Percentiles rank a stretch among this genome's conserved stretches.
phyloP scores from a whole-genome alignment of 2,329 filamentous ascomycete genomes.

The Aspergillus pseudoglaucus region DNA sequence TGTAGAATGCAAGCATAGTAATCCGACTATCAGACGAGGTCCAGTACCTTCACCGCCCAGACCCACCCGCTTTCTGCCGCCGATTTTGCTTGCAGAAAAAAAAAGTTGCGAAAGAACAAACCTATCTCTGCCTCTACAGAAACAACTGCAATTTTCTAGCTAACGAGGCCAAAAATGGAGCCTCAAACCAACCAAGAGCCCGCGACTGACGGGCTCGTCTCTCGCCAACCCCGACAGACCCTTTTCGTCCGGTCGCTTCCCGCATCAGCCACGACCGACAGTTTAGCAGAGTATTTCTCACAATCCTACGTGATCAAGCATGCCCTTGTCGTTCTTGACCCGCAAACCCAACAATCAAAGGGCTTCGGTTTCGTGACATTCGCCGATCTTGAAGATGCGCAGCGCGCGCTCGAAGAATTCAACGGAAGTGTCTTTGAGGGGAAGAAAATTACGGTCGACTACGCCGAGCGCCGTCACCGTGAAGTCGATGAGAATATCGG shows the following conservation, averaged over 20 bases:
- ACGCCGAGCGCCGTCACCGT: constrained; percentile 79
- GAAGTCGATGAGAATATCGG: constrained; percentile 49
- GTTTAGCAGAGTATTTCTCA: constrained; percentile 82
- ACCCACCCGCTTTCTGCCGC: constrained; percentile 27
- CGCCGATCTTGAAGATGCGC: constrained; percentile 84
- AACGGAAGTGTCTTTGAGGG: constrained; percentile 73
- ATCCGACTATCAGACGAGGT: not conserved
- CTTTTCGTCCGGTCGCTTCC: constrained; percentile 90
- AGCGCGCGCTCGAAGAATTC: constrained; percentile 71
- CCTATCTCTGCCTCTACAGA: constrained; percentile 4
- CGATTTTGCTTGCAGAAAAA: constrained; percentile 23
- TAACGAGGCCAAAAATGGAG: constrained; percentile 13
- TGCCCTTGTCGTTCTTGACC: constrained; percentile 83
- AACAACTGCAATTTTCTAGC: constrained; percentile 9
- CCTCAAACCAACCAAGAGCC: constrained; percentile 14
- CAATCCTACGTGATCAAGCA: constrained; percentile 93
- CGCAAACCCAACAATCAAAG: constrained; percentile 76
- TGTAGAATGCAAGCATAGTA: not conserved
- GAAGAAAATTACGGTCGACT: constrained; percentile 74
- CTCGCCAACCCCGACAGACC: constrained; percentile 49
- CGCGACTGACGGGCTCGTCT: constrained; percentile 12
- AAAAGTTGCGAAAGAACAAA: constrained; percentile 1
- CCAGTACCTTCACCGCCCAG: constrained; percentile 16
- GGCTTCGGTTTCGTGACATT: constrained; percentile 98
- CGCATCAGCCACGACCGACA: constrained; percentile 68